Conservation (phyloP, 441 rosid species). For the Populus hybrid region DNA sequence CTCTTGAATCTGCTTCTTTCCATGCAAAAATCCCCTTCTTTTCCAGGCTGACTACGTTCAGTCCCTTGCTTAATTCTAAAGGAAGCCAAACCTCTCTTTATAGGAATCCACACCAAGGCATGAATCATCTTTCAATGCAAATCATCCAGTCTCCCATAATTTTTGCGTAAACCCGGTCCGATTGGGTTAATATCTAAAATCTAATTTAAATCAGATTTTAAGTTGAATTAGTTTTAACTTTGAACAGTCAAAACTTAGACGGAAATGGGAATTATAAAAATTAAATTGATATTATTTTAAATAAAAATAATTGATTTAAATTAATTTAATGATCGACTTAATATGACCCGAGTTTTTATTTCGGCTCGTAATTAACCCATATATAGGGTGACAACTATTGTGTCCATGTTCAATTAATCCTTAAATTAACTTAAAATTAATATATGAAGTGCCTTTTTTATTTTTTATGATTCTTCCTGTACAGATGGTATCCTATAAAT, state of each 20-base stretch:
- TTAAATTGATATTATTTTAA: no score
- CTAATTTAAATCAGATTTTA: no score
- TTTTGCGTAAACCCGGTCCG: no score
- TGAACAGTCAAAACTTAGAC: no score
- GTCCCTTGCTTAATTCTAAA: background rate
- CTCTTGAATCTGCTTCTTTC: background rate
- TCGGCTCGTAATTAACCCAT: no score
- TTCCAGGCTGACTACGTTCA: background rate
- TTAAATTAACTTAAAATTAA: background rate
- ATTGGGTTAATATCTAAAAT: no score
- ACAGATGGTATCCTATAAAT: background rate
- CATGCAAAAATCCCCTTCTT: background rate
- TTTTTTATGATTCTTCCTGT: no score
- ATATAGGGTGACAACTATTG: no score
- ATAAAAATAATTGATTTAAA: no score
- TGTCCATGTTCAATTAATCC: background rate
- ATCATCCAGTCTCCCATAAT: background rate
- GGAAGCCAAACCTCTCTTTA: background rate
- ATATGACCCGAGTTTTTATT: no score
- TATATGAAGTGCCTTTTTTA: background rate
- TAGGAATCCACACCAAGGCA: background rate
- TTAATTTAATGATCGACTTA: fast-evolving
- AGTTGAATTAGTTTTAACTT: no score
- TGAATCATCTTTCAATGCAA: background rate
- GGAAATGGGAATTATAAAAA: no score